phyloP scores from a whole-genome alignment of 768 basidiomycete genomes.

The Ramaria rubella region DNA sequence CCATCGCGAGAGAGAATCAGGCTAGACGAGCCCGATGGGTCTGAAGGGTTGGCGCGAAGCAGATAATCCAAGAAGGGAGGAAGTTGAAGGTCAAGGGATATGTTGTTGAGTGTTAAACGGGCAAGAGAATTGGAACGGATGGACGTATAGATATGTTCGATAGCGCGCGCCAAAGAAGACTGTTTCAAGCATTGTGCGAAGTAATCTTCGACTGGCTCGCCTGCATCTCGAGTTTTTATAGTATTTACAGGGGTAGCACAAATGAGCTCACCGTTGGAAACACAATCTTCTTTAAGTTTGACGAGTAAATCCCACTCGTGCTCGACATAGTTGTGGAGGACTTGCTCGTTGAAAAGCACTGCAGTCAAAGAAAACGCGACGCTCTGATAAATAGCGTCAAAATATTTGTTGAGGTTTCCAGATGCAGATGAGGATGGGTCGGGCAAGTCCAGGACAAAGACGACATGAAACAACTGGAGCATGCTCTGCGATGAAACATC shows the following conservation, averaged over 20 bases:
- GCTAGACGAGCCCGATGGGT: neutral
- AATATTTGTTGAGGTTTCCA: slow-evolving; percentile 69
- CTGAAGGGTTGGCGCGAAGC: slow-evolving; percentile 41
- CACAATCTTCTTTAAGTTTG: slow-evolving; percentile 61
- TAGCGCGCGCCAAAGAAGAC: slow-evolving; percentile 72
- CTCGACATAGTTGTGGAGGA: slow-evolving; percentile 80
- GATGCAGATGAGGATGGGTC: slow-evolving; percentile 83
- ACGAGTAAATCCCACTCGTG: slow-evolving; percentile 67
- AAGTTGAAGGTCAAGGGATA: slow-evolving; percentile 80
- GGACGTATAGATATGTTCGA: slow-evolving; percentile 72
- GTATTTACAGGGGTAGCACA: slow-evolving; percentile 1
- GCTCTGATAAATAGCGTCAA: slow-evolving; percentile 85
- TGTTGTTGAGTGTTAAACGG: slow-evolving; percentile 67
- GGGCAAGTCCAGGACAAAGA: slow-evolving; percentile 81
- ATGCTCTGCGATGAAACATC: slow-evolving; percentile 10
- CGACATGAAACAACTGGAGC: slow-evolving; percentile 76
- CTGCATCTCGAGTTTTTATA: slow-evolving; percentile 29
- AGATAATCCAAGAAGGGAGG: slow-evolving; percentile 74
- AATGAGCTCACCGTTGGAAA: slow-evolving; percentile 47
- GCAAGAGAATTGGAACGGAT: slow-evolving; percentile 73
- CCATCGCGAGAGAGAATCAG: neutral
- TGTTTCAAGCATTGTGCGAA: slow-evolving; percentile 49
- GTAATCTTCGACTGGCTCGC: slow-evolving; percentile 52
- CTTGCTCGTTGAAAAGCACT: slow-evolving; percentile 88
- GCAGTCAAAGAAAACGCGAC: slow-evolving; percentile 87